Base-by-base conservation (phyloP, 306 rosid genomes). In the Biancaea sappan region DNA sequence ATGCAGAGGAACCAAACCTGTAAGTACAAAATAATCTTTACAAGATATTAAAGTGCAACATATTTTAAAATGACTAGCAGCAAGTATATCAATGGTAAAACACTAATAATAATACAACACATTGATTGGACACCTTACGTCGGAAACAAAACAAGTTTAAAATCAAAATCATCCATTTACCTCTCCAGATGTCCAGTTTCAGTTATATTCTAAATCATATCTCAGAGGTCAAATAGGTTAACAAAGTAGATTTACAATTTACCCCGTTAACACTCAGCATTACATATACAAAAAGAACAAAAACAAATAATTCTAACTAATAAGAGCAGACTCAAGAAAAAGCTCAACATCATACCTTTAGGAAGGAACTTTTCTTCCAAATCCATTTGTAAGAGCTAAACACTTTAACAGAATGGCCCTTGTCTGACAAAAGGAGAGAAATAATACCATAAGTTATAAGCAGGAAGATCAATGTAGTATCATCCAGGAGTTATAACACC, bases 291-390 rank as follows among this genome's bases (percentile, higher is more conserved):
- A 50, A 10, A 73, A 34, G 64, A 63, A 13, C 25, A 21, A 44
- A 25, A 51, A 21, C 40, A 41, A 61, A 34, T 25, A 22, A 24
- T 35, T 38, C 48, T 5, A 72, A 78, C 66, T 69, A 18, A 26
- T 63, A 21, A n/a, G 28, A 22, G 6, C 16, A 38, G 69, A 64
- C 72, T 69, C 15, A 18, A 68, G 58, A 60, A 32, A 41, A 66
- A 70, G 61, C 78, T 65, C 58, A 76, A 78, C 71, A 58, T n/a
- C 72, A 63, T 78, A 89, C 98, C 93, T 89, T 85, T 89, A 46
- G 89, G 79, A 41, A 72, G 79, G 64, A 86, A 71, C 69, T 87
- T 90, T 50, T 90, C 96, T 67, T 93, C 96, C 46, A 82, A 62
- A 80, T 89, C 89, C 96, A 90, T 88, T 60, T 40, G 60, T 16